Conservation (phyloP, 1,139 yeast species). For the Geotrichum carabidarum region DNA sequence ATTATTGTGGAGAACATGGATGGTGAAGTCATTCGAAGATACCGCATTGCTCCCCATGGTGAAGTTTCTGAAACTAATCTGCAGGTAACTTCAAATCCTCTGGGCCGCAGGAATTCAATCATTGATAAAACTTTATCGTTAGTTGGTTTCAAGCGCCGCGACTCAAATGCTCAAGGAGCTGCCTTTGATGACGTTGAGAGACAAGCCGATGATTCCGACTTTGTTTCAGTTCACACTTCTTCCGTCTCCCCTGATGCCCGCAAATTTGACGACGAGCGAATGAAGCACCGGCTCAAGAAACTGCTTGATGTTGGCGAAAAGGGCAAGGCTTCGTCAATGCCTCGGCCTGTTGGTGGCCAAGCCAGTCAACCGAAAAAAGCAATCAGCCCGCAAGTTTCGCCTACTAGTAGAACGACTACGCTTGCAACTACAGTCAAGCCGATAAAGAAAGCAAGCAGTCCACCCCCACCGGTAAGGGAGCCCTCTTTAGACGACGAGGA, state of each 20-base stretch:
- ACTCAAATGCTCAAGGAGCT: not conserved
- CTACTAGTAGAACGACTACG: not conserved
- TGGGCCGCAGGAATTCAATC: conserved; percentile 13
- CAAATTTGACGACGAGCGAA: conserved; percentile 12
- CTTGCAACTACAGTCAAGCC: not conserved
- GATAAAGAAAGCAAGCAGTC: not conserved
- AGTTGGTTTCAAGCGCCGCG: conserved; percentile 25
- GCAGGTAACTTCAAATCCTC: not conserved
- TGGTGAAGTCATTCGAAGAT: conserved; percentile 85
- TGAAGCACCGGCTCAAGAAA: conserved; percentile 7
- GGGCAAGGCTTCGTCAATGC: not conserved
- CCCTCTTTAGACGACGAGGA: not conserved
- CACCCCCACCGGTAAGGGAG: not conserved
- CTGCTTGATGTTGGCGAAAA: not conserved
- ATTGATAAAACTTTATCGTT: conserved; percentile 29
- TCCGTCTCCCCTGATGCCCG: not conserved
- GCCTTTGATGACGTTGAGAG: conserved; percentile 23
- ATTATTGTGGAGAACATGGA: conserved; percentile 84
- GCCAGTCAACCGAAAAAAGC: not conserved
- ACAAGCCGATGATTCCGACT: conserved; percentile 17
- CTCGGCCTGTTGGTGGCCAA: not conserved
- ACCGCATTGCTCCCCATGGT: conserved; percentile 43
- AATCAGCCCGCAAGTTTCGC: not conserved
- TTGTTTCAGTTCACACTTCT: not conserved
- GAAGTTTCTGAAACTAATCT: conserved; percentile 7